Evolutionary conservation across 2,329 filamentous ascomycete species (phyloP).

Genomic region (Claviceps sp.): DNA sequence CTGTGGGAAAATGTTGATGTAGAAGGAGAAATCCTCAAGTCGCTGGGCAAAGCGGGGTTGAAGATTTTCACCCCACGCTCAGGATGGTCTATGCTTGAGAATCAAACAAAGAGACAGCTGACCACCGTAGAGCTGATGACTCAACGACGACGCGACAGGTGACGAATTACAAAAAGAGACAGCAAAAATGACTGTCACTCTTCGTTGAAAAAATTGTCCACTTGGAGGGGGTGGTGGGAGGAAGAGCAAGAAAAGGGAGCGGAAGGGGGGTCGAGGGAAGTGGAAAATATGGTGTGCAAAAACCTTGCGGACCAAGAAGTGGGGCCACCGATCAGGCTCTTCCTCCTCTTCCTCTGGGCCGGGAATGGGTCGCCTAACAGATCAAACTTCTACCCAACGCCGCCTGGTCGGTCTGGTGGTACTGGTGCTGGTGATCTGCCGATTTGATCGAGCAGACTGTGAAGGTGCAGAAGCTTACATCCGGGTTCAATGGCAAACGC

Average conservation of each 20-base stretch:
- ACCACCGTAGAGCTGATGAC: constrained; percentile 4
- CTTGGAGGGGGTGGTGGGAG: constrained; percentile 14
- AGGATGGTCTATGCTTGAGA: constrained; percentile 7
- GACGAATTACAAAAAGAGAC: constrained; percentile 22
- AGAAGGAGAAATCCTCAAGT: constrained; percentile 12
- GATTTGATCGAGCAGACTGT: no score
- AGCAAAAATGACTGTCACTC: constrained; percentile 29
- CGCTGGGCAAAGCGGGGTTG: constrained; percentile 30
- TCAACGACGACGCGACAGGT: constrained; percentile 8
- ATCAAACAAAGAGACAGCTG: constrained; percentile 5
- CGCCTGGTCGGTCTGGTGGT: no score
- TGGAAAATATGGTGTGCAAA: constrained; percentile 7
- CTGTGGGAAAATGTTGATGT: constrained; percentile 22
- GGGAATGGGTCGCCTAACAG: no score
- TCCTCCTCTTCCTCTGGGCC: no score
- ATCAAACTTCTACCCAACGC: no score
- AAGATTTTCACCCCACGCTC: constrained; percentile 28
- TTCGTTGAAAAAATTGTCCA: constrained; percentile 19
- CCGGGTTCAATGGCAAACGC: no score
- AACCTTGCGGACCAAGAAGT: constrained; percentile 1
- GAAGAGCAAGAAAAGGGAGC: constrained; percentile 9
- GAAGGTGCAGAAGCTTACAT: no score
- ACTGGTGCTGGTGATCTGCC: no score
- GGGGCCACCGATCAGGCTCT: not conserved
- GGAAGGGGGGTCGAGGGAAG: constrained; percentile 11